Base-by-base conservation (phyloP, 176 grass and related monocot species). In the Ananas comosus region DNA sequence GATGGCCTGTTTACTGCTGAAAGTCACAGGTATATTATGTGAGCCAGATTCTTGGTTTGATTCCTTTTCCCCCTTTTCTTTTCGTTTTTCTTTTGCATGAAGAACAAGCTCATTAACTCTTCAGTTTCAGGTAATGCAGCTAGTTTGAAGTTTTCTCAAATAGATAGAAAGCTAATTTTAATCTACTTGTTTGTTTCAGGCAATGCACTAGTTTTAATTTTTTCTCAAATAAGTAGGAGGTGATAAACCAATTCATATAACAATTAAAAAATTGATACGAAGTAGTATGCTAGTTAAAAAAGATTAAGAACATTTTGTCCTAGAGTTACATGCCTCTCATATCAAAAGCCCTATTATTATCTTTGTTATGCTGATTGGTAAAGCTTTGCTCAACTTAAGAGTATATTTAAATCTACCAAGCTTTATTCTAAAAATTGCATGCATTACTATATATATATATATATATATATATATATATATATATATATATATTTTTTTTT, bases 1-100 rank as follows among this genome's bases (percentile, higher is more conserved):
- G 89, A 96, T 74, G 88, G 83, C 42, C 49, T 96, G 29, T 87
- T 96, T 63, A 90, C 89, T 0, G 93, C 83, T 67, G 93, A 96
- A 68, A 89, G 86, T 51, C 93, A 96, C 76, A 92, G 88, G 93
- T 87, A 79, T 76, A 12, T 13, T 64, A 72, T 29, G 10, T 4
- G 48, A 69, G 18, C 10, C 51, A 12, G 27, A 17, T 72, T 72
- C 9, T 61, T 9, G 13, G 19, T 10, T 59, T 17, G 56, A 59
- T 9, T 1, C 21, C n/a, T 59, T 6, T 9, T 59, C 16, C 19
- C 8, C 1, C 16, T 21, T 21, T 59, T 59, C 2, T 4, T 59
- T 21, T 21, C 56, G 6, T 17, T 4, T 9, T 59, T 59, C 19
- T 58, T 54, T 13, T 56, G 12, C n/a, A 5, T 56, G 12, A 56